Conservation (phyloP, 2,329 filamentous ascomycete species). For the Clonostachys sp. region DNA sequence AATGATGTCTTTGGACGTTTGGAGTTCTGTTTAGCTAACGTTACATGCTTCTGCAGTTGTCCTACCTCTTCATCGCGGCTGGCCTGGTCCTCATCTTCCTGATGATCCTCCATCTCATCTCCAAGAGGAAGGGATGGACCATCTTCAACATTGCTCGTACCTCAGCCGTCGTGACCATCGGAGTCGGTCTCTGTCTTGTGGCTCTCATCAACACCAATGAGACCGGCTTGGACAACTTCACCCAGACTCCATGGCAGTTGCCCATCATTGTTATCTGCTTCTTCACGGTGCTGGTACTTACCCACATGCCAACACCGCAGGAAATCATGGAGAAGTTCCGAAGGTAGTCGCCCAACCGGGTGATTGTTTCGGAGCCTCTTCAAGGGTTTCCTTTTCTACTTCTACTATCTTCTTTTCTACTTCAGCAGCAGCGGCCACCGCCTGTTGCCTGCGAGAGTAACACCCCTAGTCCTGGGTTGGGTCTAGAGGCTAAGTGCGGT, state of each 20-base stretch:
- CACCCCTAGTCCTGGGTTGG: too few species aligned
- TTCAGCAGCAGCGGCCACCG: too few species aligned
- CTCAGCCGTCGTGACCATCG: constrained; percentile 18
- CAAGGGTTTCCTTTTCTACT: too few species aligned
- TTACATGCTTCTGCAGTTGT: constrained; percentile 14
- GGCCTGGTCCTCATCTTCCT: constrained; percentile 23
- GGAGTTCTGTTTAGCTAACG: too few species aligned
- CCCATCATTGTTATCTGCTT: constrained; percentile 25
- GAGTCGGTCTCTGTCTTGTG: constrained; percentile 18
- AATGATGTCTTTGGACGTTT: too few species aligned
- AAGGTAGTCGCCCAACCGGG: too few species aligned
- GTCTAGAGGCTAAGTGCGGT: too few species aligned
- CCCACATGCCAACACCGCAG: constrained; percentile 9
- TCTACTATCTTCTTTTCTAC: too few species aligned
- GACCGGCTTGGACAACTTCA: constrained; percentile 8
- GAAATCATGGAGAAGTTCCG: too few species aligned
- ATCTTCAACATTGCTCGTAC: constrained; percentile 23
- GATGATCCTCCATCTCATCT: constrained; percentile 19
- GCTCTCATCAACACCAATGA: constrained; percentile 14
- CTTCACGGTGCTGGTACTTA: constrained; percentile 21
- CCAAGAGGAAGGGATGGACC: constrained; percentile 20
- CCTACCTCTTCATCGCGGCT: constrained; percentile 19
- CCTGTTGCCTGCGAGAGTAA: too few species aligned
- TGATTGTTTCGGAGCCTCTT: too few species aligned
- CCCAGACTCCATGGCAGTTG: constrained; percentile 20